These are phyloP conservation scores for Linum usitatissimum DNA, from an alignment of 345 rosid species.

Conservation along the genomic window DNA sequence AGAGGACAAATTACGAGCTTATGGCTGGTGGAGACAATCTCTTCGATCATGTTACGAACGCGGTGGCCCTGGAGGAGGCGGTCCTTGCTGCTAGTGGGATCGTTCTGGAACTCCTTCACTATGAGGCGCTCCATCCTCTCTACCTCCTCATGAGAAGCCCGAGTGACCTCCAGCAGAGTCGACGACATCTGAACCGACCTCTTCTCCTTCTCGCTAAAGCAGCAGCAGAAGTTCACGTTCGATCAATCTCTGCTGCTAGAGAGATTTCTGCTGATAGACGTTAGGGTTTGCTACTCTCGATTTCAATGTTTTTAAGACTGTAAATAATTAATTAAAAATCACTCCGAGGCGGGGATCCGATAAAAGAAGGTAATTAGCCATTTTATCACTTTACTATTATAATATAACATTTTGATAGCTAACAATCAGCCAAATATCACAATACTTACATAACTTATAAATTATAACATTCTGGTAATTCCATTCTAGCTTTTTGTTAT, in stretches of 20 bases:
- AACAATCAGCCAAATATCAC: no score
- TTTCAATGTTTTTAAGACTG: no score
- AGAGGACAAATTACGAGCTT: conserved; percentile 41
- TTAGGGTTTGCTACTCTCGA: not conserved
- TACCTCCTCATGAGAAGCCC: conserved; percentile 81
- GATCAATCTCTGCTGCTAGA: not conserved
- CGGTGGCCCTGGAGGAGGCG: conserved; percentile 86
- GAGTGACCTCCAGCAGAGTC: conserved; percentile 77
- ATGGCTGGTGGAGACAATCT: conserved; percentile 43
- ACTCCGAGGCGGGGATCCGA: no score
- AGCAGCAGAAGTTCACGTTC: not conserved
- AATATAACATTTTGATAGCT: no score
- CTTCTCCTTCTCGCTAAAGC: not conserved
- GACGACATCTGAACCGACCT: conserved; percentile 51
- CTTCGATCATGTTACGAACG: conserved; percentile 69
- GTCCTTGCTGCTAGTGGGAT: conserved; percentile 55
- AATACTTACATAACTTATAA: no score
- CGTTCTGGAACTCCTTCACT: conserved; percentile 82
- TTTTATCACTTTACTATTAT: no score
- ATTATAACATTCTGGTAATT: no score
- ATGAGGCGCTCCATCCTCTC: conserved; percentile 77
- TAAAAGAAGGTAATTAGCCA: no score
- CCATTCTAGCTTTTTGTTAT: no score
- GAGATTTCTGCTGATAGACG: not conserved
- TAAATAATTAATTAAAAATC: no score